Evolutionary conservation across 257 asterid genomes (phyloP), one percentile per base, ranked within the genome.

Genomic region (Ocimum tenuiflorum): DNA sequence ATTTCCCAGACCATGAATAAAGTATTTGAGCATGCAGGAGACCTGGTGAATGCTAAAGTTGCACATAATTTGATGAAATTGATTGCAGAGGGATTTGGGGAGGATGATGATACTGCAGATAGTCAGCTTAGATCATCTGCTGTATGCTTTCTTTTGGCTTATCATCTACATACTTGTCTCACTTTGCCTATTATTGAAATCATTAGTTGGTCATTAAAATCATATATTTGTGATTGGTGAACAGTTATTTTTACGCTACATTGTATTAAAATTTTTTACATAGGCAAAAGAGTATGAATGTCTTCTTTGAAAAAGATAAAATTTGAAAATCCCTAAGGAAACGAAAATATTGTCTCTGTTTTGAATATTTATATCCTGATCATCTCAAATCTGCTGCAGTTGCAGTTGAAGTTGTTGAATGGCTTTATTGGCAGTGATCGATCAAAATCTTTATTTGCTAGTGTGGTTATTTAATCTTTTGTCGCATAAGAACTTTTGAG

Each of bases 21-120:
- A 83, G 99, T 94, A 63, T 94, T 94, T 77, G 95, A 89, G 89
- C 97, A 94, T 65, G 97, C 96, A 6, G 99, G 97, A 70, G 96
- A 94, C 77, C 75, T 94, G 76, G 95, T 94, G 65, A 86, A 94
- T 77, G 13, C 80, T 60, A 94, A 94, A 81, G 95, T 90, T 64
- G 95, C 96, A 18, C 99, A 94, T 81, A 94, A 88, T 81, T 81
- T 94, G 81, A 94, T 94, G 99, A 83, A 86, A 53, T 77, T 94
- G 81, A 94, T 90, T 77, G 96, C 97, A 18, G 97, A 94, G 77
- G 97, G 99, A 72, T 94, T 94, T 77, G 95, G 97, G 35, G 96
- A 83, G 80, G 97, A 90, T 58, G 88, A 94, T 78, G 81, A 78
- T 65, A 75, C 87, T 71, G 89, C 96, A 68, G 97, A 94, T 52